A percentile compares a stretch with the other conserved stretches of the same genome.
Evolutionary conservation across 148 eudicot genomes (phyloP).

Genomic region (Limonium bicolor): DNA sequence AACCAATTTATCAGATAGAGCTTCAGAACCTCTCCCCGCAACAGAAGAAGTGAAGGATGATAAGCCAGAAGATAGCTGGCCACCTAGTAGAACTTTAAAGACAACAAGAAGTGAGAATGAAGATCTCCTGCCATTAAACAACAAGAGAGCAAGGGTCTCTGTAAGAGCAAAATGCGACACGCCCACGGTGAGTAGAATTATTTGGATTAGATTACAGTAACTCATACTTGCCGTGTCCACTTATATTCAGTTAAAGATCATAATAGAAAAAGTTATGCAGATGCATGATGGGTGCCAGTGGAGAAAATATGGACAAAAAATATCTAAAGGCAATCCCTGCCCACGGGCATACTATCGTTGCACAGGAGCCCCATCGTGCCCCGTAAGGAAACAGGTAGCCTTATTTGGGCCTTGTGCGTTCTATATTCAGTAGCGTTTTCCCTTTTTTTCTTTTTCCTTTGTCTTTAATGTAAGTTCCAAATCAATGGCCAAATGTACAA

Average conservation of each 20-base stretch:
- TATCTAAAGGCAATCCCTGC: slow-evolving; percentile 64
- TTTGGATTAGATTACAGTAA: not conserved
- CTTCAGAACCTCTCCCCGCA: slow-evolving; percentile 1
- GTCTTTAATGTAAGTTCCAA: no score
- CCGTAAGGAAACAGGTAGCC: slow-evolving; percentile 90
- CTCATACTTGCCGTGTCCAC: not conserved
- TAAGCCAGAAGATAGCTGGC: slow-evolving; percentile 24
- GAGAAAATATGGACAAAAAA: slow-evolving; percentile 66
- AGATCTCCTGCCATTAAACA: slow-evolving; percentile 12
- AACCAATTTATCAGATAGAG: not conserved
- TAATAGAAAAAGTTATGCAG: slow-evolving; percentile 8
- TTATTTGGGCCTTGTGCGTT: no score
- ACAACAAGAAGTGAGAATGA: slow-evolving; percentile 7
- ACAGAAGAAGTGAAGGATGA: not conserved
- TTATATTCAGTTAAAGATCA: not conserved
- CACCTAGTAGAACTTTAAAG: slow-evolving; percentile 31
- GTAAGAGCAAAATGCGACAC: slow-evolving; percentile 70
- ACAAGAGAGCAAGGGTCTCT: slow-evolving; percentile 67
- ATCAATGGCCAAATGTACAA: not conserved
- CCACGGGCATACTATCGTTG: slow-evolving; percentile 66
- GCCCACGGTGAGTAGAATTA: slow-evolving; percentile 58
- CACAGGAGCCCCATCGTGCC: slow-evolving; percentile 87
- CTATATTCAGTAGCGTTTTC: no score
- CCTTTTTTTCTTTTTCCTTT: no score
- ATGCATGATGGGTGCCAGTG: slow-evolving; percentile 69